Conservation (phyloP, 441 rosid species). For the Gossypium aridum region DNA sequence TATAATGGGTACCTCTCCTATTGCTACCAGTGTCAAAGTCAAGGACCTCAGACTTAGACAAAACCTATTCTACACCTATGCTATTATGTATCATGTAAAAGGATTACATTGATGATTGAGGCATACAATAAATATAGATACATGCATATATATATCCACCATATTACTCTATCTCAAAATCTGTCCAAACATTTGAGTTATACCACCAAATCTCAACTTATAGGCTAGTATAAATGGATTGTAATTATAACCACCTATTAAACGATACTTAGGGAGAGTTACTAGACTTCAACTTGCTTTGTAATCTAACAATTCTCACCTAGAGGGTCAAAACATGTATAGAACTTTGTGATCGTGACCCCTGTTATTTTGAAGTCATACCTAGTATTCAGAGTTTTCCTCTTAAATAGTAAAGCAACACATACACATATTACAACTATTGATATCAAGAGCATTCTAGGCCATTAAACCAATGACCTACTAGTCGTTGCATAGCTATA, state of each 20-base stretch:
- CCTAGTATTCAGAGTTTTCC: slow-evolving; percentile 6
- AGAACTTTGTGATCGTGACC: slow-evolving; percentile 59
- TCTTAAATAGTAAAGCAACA: slow-evolving; percentile 91
- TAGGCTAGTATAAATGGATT: not conserved
- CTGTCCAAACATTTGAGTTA: not conserved
- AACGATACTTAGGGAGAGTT: not conserved
- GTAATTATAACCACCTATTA: slow-evolving; percentile 7
- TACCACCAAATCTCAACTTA: not conserved
- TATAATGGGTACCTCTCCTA: not conserved
- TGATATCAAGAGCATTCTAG: slow-evolving; percentile 88
- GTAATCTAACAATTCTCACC: slow-evolving; percentile 80
- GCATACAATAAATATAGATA: not conserved
- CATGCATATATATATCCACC: not conserved
- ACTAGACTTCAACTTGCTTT: slow-evolving; percentile 54
- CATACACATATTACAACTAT: slow-evolving; percentile 91
- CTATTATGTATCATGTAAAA: not conserved
- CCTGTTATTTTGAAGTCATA: too few species aligned
- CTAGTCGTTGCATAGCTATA: slow-evolving; percentile 38
- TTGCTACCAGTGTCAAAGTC: not conserved
- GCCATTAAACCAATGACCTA: slow-evolving; percentile 65
- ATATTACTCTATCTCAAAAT: not conserved
- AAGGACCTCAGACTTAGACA: not conserved
- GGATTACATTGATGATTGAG: not conserved
- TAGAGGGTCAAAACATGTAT: slow-evolving; percentile 74
- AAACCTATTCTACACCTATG: not conserved